Evolutionary conservation across 176 grass and related monocot species (phyloP).

Genomic region (Puya raimondii): DNA sequence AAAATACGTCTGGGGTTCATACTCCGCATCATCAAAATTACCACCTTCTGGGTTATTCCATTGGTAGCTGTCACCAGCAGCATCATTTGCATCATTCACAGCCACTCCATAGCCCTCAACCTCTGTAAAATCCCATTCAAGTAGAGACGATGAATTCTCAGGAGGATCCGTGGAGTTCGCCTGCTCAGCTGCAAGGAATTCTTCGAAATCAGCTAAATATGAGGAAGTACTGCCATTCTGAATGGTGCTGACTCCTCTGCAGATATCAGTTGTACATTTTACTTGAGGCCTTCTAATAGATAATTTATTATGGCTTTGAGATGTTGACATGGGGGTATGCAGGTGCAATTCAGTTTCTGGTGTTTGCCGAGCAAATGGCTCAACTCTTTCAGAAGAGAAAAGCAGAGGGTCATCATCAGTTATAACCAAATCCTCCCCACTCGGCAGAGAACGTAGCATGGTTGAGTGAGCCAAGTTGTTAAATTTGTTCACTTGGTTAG

Average conservation of each 20-base stretch:
- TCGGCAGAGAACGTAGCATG: background rate
- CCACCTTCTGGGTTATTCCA: constrained; percentile 31
- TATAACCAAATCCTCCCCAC: constrained; percentile 17
- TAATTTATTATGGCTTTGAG: constrained; percentile 46
- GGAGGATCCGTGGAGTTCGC: constrained; percentile 29
- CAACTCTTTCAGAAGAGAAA: constrained; percentile 47
- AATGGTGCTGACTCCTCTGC: constrained; percentile 6
- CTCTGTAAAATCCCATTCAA: constrained; percentile 44
- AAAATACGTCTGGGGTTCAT: constrained; percentile 68
- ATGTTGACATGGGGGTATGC: constrained; percentile 14
- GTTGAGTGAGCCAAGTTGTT: background rate
- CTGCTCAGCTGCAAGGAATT: constrained; percentile 26
- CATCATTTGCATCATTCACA: constrained; percentile 23
- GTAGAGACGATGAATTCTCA: constrained; percentile 32
- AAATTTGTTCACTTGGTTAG: background rate
- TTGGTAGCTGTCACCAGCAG: constrained; percentile 18
- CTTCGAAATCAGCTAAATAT: constrained; percentile 16
- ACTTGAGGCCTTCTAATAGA: constrained; percentile 54
- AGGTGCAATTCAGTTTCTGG: constrained; percentile 30
- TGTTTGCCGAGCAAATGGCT: constrained; percentile 25
- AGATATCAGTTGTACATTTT: constrained; percentile 38
- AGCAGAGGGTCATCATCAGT: constrained; percentile 37
- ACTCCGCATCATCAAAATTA: constrained; percentile 30
- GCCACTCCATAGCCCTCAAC: constrained; percentile 25
- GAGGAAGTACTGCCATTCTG: constrained; percentile 17